Evolutionary conservation across 2,329 filamentous ascomycete genomes (phyloP), one percentile per base, ranked within the genome.

Genomic region (Botrytis medusae): DNA sequence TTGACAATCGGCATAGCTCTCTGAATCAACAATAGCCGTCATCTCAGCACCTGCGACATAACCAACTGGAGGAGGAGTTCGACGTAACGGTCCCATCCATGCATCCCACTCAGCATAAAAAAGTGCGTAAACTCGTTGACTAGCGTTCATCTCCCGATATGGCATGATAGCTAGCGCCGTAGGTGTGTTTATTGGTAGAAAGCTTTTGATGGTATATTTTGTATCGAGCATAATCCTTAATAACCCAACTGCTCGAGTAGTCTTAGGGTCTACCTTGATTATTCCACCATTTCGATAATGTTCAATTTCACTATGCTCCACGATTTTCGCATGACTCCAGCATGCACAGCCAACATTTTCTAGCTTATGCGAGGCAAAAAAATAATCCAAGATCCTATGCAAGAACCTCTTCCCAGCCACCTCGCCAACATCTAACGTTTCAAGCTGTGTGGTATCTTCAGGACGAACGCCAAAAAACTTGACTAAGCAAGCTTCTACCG

Each of bases 91-190:
- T 32, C 65, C 48, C 65, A 69, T 69, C 65, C 65, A 69, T 22
- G 48, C 65, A 69, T 69, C 25, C 65, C 65, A 69, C 12, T 69
- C 65, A 3, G 48, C 65, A 57, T 57, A 69, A 37, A 69, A 69
- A 20, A 69, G 65, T 7, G 25, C 10, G 18, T 69, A 69, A 14
- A 42, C 65, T 22, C 48, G 34, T 22, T 69, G 65, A 42, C 34
- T 37, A 57, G 20, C 18, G 18, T 22, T 37, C 65, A 57, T 69
- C 5, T 37, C 37, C 2, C 10, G 40, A 22, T 16, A 42, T 25
- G 65, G 2, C n/a, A 57, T 57, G 0, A 1, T 4, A 42, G 65
- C n/a, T 32, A 69, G 42, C 4, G 20, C n/a, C 10, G 37, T 44
- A 8, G 65, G 65, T 29, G 65, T 57, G 5, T 42, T 12, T 57